Evolutionary conservation across 805 yeast genomes (phyloP).

Genomic region (Metschnikowia cerradonensis): DNA sequence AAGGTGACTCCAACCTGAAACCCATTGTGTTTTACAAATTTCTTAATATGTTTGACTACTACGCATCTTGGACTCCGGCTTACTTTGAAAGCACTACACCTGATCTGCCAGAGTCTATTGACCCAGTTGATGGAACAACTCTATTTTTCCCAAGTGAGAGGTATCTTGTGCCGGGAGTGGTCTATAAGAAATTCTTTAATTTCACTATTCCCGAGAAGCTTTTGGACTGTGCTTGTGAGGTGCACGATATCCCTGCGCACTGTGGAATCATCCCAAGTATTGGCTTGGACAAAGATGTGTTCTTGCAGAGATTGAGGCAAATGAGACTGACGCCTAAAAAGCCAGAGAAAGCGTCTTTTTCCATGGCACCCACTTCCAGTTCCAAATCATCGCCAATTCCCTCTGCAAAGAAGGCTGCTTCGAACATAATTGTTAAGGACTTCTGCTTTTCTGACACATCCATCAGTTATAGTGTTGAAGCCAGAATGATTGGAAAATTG

Average conservation of each 20-base stretch:
- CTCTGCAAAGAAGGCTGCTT: conserved; percentile 3
- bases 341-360: conserved; percentile 2
- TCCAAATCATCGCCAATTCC: not conserved
- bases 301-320: conserved; percentile 19
- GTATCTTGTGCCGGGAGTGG: conserved; percentile 22
- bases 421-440: conserved; percentile 19
- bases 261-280: conserved; percentile 23
- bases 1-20: conserved; percentile 14
- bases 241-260: conserved; percentile 23
- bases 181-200: conserved; percentile 35
- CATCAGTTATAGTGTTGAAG: conserved; percentile 27
- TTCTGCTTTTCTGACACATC: conserved; percentile 26
- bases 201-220: conserved; percentile 35
- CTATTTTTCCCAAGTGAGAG: conserved; percentile 23
- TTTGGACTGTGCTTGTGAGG: conserved; percentile 28
- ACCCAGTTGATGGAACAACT: conserved; percentile 31
- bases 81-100: conserved; percentile 11
- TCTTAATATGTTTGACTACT: conserved; percentile 29
- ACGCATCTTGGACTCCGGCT: conserved; percentile 31
- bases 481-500: conserved; percentile 23
- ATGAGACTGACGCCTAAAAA: conserved; percentile 11
- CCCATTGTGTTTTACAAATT: conserved; percentile 26
- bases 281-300: conserved; percentile 25
- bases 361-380: not conserved
- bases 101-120: conserved; percentile 13